These are phyloP conservation scores for Tuber calosporum DNA, from an alignment of 495 filamentous ascomycete genomes.

Conservation along the genomic window DNA sequence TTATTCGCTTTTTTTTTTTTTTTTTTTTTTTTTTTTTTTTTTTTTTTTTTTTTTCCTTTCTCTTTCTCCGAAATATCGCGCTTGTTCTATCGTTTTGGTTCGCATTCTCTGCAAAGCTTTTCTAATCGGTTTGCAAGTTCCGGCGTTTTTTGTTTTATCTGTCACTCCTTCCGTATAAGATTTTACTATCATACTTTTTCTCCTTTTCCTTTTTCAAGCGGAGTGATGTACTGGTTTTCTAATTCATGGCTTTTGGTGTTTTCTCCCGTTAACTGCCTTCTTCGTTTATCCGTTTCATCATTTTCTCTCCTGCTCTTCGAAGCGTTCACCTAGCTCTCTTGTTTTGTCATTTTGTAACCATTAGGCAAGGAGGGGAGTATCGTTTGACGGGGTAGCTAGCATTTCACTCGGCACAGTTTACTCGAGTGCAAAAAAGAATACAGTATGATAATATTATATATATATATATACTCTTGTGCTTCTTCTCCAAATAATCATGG, in stretches of 20 bases:
- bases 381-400: background rate
- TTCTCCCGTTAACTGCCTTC: background rate
- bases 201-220: background rate
- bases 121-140: background rate
- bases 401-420: background rate
- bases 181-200: background rate
- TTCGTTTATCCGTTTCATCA: background rate
- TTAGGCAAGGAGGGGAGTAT: background rate
- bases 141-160: background rate
- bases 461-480: background rate
- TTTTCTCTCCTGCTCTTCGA: background rate
- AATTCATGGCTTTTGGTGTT: conserved; percentile 3
- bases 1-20: background rate
- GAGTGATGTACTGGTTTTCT: background rate
- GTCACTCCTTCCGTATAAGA: background rate
- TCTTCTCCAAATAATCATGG: background rate
- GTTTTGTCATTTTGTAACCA: background rate
- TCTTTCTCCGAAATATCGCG: background rate
- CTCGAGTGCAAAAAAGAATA: conserved; percentile 2
- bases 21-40: too few relatives aligned
- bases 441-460: too few relatives aligned
- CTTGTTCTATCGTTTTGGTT: background rate
- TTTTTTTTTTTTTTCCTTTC: background rate
- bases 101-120: background rate
- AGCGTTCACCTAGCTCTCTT: background rate